These are phyloP conservation scores for Bacidia gigantensis DNA, from an alignment of 495 filamentous ascomycete genomes.

Conservation along the genomic window DNA sequence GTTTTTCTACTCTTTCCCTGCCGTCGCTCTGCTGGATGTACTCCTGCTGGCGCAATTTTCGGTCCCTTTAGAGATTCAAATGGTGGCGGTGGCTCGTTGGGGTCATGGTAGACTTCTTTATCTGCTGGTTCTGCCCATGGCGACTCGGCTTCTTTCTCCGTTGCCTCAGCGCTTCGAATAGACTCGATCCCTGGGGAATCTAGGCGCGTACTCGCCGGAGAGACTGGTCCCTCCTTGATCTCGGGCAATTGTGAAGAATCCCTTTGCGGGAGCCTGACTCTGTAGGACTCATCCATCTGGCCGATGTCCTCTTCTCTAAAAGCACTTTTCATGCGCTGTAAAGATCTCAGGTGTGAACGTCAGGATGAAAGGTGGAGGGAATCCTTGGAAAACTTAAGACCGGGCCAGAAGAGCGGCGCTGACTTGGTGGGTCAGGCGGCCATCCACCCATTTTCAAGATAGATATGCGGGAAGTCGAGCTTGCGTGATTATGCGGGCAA, in stretches of 20 bases:
- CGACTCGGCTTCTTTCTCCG: background rate
- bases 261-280: background rate
- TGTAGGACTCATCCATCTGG: background rate
- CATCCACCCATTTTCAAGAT: background rate
- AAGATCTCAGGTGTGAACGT: background rate
- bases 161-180: slow-evolving; percentile 3
- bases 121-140: slow-evolving; percentile 3
- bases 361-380: background rate
- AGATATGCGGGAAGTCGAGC: background rate
- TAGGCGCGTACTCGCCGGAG: background rate
- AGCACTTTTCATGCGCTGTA: background rate
- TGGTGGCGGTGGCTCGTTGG: background rate
- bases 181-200: slow-evolving; percentile 13
- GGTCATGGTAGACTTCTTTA: slow-evolving; percentile 9
- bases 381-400: background rate
- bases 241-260: background rate
- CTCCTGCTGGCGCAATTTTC: slow-evolving; percentile 4
- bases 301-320: background rate
- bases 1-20: background rate
- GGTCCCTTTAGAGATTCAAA: background rate
- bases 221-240: background rate
- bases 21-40: background rate
- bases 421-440: background rate
- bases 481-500: background rate
- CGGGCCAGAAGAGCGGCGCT: background rate